Conservation (phyloP, 2,329 filamentous ascomycete species). For the Trichoderma sp. region DNA sequence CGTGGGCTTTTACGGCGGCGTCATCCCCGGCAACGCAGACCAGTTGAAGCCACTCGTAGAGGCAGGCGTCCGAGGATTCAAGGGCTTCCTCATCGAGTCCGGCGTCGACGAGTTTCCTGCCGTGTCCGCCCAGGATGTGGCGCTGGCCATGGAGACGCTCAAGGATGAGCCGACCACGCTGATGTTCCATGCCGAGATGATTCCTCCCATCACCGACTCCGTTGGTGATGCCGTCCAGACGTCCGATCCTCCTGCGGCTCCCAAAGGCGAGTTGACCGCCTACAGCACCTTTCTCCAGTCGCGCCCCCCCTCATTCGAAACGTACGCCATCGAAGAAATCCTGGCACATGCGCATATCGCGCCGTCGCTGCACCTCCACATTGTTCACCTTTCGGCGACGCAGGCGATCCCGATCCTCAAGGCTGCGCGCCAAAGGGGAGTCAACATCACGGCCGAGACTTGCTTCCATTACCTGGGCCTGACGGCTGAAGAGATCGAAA, state of each 20-base stretch:
- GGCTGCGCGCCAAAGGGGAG: slow-evolving; percentile 68
- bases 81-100: slow-evolving; percentile 95
- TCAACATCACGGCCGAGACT: slow-evolving; percentile 91
- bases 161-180: slow-evolving; percentile 82
- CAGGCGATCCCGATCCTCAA: slow-evolving; percentile 82
- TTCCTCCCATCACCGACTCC: slow-evolving; percentile 79
- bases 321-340: slow-evolving; percentile 85
- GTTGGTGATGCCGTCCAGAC: slow-evolving; percentile 75
- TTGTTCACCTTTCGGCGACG: slow-evolving; percentile 89
- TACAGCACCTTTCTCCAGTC: slow-evolving; percentile 94
- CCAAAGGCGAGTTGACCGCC: slow-evolving; percentile 69
- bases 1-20: slow-evolving; percentile 96
- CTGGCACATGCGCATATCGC: slow-evolving; percentile 78
- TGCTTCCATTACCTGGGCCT: slow-evolving; percentile 94
- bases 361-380: slow-evolving; percentile 82
- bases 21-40: slow-evolving; percentile 83
- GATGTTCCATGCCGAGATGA: slow-evolving; percentile 99
- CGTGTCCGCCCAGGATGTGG: slow-evolving; percentile 77
- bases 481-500: slow-evolving; percentile 76
- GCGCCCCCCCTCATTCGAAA: slow-evolving; percentile 86
- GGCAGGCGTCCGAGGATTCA: slow-evolving; percentile 90
- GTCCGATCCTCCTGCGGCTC: slow-evolving; percentile 69
- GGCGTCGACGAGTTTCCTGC: slow-evolving; percentile 96
- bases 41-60: slow-evolving; percentile 80
- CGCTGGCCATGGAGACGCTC: slow-evolving; percentile 76